These are phyloP conservation scores for Fusarium sp. DNA, from an alignment of 2,329 filamentous ascomycete genomes.

Conservation along the genomic window DNA sequence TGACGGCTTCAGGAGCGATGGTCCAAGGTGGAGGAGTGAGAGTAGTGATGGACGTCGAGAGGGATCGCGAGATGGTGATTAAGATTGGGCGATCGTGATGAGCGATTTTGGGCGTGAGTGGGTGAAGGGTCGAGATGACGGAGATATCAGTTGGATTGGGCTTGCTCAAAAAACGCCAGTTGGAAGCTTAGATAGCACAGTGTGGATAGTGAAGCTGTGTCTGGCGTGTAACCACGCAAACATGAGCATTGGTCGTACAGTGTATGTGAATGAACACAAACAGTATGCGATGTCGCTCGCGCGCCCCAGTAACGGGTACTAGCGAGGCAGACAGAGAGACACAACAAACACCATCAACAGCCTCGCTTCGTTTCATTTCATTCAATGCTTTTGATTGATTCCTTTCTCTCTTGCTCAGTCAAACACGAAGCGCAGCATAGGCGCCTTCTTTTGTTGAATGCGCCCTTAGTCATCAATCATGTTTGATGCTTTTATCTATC, in stretches of 20 bases:
- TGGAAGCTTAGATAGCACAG: constrained; percentile 39
- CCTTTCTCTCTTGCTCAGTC: neutral
- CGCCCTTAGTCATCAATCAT: constrained; percentile 10
- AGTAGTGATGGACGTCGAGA: neutral
- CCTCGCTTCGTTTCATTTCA: neutral
- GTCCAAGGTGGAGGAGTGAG: neutral
- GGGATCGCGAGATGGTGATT: neutral
- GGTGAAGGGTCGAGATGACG: constrained; percentile 24
- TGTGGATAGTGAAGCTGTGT: constrained; percentile 14
- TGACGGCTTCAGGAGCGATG: constrained; percentile 9
- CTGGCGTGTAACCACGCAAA: neutral
- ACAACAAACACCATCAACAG: neutral
- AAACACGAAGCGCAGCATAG: constrained; percentile 3
- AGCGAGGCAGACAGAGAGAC: constrained; percentile 2
- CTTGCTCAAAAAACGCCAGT: constrained; percentile 40
- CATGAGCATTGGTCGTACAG: constrained; percentile 21
- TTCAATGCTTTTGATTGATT: constrained; percentile 3
- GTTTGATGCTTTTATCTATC: constrained; percentile 38
- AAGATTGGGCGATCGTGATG: neutral
- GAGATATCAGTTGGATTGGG: constrained; percentile 4
- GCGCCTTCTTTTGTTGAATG: neutral
- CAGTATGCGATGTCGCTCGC: constrained; percentile 32
- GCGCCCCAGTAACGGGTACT: constrained; percentile 12
- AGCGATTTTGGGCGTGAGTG: constrained; percentile 13
- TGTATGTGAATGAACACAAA: constrained; percentile 13